Conservation (phyloP, 2,329 filamentous ascomycete genomes). For the Penicillium nordicum region DNA sequence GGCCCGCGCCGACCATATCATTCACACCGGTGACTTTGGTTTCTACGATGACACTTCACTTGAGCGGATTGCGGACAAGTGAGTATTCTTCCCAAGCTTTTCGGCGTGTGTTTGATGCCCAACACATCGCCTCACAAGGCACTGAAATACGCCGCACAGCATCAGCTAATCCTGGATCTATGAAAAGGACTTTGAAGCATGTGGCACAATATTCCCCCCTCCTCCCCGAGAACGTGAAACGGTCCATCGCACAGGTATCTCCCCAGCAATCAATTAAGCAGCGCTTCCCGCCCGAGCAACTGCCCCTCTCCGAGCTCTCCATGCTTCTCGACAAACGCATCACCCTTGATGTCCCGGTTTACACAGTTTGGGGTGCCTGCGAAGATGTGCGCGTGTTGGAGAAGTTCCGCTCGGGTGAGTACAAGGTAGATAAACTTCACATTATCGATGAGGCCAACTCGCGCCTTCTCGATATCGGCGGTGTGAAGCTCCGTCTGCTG, state of each 20-base stretch:
- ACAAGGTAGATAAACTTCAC: conserved; percentile 95
- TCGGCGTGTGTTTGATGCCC: conserved; percentile 10
- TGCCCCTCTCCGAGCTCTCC: conserved; percentile 88
- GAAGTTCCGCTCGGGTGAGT: conserved; percentile 95
- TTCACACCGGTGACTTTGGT: conserved; percentile 97
- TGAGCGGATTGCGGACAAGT: conserved; percentile 98
- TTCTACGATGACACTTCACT: conserved; percentile 97
- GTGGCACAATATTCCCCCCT: conserved; percentile 97
- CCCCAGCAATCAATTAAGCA: conserved; percentile 71
- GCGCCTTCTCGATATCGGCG: conserved; percentile 87
- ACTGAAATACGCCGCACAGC: conserved; percentile 2
- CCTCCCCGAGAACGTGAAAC: conserved; percentile 71
- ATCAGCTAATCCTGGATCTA: conserved; percentile 19
- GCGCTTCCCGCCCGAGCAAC: conserved; percentile 74
- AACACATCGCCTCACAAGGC: conserved; percentile 5
- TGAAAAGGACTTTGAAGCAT: conserved; percentile 82
- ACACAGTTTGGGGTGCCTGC: conserved; percentile 98
- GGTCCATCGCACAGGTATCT: conserved; percentile 63
- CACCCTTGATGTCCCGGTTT: conserved; percentile 92
- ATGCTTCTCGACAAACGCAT: conserved; percentile 83
- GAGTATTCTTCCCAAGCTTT: conserved; percentile 38
- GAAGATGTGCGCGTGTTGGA: conserved; percentile 97
- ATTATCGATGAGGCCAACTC: conserved; percentile 98
- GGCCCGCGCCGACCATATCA: conserved; percentile 92
- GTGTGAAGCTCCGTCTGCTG: conserved; percentile 90